Conservation (phyloP, 73 alveolate genomes). For the Uronychia setigera region DNA sequence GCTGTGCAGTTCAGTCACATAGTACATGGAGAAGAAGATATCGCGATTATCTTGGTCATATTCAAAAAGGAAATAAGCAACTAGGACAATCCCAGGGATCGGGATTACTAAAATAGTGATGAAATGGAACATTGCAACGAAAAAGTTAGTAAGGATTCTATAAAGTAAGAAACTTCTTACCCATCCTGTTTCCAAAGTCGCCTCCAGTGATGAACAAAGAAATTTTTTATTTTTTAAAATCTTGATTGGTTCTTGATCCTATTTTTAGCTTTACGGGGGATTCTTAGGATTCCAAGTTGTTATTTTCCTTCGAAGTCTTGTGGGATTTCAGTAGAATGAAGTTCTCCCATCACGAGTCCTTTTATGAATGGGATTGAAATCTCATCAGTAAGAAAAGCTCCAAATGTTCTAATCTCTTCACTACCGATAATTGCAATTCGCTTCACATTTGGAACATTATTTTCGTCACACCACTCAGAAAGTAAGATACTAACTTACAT, state of each 20-base stretch:
- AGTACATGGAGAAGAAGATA: not conserved
- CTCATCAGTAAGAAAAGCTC: not conserved
- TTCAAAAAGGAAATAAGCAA: not conserved
- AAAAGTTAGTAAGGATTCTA: not conserved
- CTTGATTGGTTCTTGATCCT: not conserved
- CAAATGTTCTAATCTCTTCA: not conserved
- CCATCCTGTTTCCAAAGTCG: not conserved
- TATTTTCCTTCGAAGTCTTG: not conserved
- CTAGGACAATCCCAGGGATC: not conserved
- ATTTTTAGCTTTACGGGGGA: not conserved
- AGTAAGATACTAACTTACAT: not conserved
- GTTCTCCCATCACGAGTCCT: not conserved
- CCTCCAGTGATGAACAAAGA: not conserved
- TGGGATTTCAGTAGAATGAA: not conserved
- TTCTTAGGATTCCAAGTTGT: not conserved
- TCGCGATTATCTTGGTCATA: not conserved
- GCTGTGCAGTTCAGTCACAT: not conserved
- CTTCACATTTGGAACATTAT: not conserved
- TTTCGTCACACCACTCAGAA: not conserved
- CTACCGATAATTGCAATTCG: not conserved
- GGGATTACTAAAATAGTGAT: not conserved
- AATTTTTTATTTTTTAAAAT: too few species aligned
- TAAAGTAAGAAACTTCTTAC: not conserved
- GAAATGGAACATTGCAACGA: not conserved
- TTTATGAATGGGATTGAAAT: not conserved